Conservation (phyloP, 768 basidiomycete species). For the Rhodotorula graminis region DNA sequence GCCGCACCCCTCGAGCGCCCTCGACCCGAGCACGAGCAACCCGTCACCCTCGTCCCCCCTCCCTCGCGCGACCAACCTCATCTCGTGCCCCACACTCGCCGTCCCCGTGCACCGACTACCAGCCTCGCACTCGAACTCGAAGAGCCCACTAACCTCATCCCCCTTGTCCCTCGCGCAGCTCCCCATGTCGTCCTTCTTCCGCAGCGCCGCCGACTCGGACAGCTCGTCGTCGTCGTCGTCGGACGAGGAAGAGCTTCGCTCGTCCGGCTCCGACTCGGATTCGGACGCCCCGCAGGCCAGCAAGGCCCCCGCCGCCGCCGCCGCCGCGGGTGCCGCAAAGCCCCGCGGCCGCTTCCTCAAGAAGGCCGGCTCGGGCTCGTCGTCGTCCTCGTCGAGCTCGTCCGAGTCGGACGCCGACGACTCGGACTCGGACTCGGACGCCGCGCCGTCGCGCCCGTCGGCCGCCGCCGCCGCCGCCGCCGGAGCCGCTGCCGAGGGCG, state of each 20-base stretch:
- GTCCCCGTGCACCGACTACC: too few species aligned
- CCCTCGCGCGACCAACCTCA: too few species aligned
- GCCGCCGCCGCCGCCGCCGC: not conserved
- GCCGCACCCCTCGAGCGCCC: too few species aligned
- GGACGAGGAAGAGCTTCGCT: slow-evolving; percentile 43
- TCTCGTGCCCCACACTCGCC: too few species aligned
- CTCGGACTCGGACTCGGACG: slow-evolving; percentile 61
- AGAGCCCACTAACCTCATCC: not conserved
- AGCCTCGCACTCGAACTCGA: too few species aligned
- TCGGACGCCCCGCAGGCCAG: slow-evolving; percentile 20
- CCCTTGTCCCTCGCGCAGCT: not conserved
- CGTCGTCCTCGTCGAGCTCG: slow-evolving; percentile 62
- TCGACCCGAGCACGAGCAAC: too few species aligned
- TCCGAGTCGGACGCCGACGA: slow-evolving; percentile 64
- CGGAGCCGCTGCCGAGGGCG: slow-evolving; percentile 42
- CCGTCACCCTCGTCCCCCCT: too few species aligned
- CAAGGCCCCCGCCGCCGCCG: slow-evolving; percentile 14
- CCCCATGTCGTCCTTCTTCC: slow-evolving; percentile 43
- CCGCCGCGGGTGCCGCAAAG: slow-evolving; percentile 7
- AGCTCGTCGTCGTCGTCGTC: slow-evolving; percentile 49
- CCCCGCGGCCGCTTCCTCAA: slow-evolving; percentile 56
- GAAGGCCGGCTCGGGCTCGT: slow-evolving; percentile 67
- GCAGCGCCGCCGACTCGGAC: slow-evolving; percentile 41
- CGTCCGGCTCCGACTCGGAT: slow-evolving; percentile 58
- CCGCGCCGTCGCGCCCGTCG: slow-evolving; percentile 44